Base-by-base conservation (phyloP, 331 rosid species). In the Acacia concinna region DNA sequence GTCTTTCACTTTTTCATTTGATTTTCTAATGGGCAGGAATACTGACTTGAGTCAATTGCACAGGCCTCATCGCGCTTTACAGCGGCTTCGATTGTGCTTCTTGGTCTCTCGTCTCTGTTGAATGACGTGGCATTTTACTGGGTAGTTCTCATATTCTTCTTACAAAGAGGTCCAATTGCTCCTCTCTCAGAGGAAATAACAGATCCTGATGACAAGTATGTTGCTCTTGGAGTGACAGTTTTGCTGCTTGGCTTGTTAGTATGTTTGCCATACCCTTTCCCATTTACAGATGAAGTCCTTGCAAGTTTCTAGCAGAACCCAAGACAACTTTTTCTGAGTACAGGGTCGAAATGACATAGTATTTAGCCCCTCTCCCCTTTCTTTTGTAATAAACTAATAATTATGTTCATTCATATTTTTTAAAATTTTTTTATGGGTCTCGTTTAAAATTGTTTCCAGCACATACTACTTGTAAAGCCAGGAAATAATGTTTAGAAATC, bases 151-250 rank as follows among this genome's bases (percentile, higher is more conserved):
- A 78, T 96, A 84, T 96, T 93, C 89, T 89, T 96, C 92, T 81
- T 96, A 76, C 99, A 96, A 78, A 84, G 99, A 80, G 99, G 99
- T 66, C 99, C 99, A 57, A 89, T 96, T 40, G 93, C 99, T 84
- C 99, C 99, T 44, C 93, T 96, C 6, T 86, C 96, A 1, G 92
- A 96, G 85, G 99, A 96, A 90, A 84, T 96, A 75, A 90, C 92
- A 17, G 97, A 89, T 79, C 99, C 99, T 37, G 97, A 84, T 52
- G 60, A 81, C 32, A 96, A 91, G 89, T 91, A 96, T 82, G 88
- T 91, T 79, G 94, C 92, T 35, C 83, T 90, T 51, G 99, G 99
- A 68, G 69, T 93, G 38, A 52, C 84, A 75, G 97, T 96, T 87
- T 89, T 93, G 90, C 65, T 93, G 69, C 77, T 96, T 84, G 97